Base-by-base conservation (phyloP, 805 yeast genomes). In the Nakazawaea peltata region DNA sequence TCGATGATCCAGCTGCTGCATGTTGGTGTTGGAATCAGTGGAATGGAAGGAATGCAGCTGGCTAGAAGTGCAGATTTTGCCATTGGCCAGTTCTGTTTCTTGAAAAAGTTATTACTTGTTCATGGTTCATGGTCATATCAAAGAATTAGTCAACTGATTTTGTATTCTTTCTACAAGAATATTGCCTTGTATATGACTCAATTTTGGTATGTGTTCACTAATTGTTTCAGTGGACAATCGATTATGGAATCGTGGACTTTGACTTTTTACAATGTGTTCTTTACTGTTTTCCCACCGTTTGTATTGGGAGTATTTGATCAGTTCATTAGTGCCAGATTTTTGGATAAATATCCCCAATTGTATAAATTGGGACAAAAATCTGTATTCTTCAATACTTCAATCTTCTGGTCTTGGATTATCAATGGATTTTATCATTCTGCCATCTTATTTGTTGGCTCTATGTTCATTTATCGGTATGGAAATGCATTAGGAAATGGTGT, bases 1-100 rank as follows among this genome's bases (percentile, higher is more conserved):
- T 81, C 95, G 25, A 92, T 92, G 99, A 92, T 92, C 45, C 98
- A 92, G 59, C 97, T 98, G 12, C 98, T 98, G 0, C 97, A 92
- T 57, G 96, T 92, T 35, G 99, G 99, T 43, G 95, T 92, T 17
- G 99, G 99, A 54, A 94, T 92, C 43, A 84, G 94, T 59, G 99
- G 99, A 45, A 81, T 87, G 90, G 99, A 92, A 62, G 99, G 99
- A 46, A 87, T 88, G 86, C 99, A 92, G 59, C 98, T 98, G 9
- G 97, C 98, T 0, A 73, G 99, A 56, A 81, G 94, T 56, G 97
- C 99, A 0, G 99, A 92, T 65, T 77, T 92, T 41, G 87, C 97
- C 1, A 86, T 94, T 57, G 97, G 96, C 0, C 97, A 92, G 56
- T 92, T 92, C 70, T 79, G 79, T 54, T 92, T 74, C 55, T 67